Conservation (phyloP, 306 rosid species). For the Medicago lupulina region DNA sequence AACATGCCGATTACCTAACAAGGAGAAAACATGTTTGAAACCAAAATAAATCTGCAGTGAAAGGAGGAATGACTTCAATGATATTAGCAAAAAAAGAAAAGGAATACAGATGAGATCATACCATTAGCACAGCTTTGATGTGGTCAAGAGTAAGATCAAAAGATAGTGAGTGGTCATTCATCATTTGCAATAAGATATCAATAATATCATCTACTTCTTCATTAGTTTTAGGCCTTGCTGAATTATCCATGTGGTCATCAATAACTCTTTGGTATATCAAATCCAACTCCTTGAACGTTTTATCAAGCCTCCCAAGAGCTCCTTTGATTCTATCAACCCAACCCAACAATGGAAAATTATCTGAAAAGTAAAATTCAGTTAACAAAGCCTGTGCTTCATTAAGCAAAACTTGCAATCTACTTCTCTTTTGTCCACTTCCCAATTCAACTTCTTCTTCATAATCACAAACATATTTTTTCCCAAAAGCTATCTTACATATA, state of each 20-base stretch:
- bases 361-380: constrained; percentile 44
- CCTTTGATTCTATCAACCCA: constrained; percentile 63
- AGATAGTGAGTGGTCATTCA: constrained; percentile 12
- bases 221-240: not conserved
- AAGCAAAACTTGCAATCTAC: no score
- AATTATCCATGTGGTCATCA: constrained; percentile 38
- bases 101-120: no score
- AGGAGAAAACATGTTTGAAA: no score
- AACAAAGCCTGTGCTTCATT: no score
- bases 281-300: constrained; percentile 46
- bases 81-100: not conserved
- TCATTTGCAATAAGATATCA: constrained; percentile 43
- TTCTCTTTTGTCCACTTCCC: constrained; percentile 10
- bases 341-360: constrained; percentile 51
- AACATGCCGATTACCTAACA: no score
- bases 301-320: constrained; percentile 31
- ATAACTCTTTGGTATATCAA: constrained; percentile 53
- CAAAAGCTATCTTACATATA: constrained; percentile 55
- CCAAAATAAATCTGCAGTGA: no score
- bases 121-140: constrained; percentile 52
- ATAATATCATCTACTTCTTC: constrained; percentile 30
- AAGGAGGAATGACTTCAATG: no score
- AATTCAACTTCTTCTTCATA: constrained; percentile 20
- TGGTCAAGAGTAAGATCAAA: constrained; percentile 46
- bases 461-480: constrained; percentile 43